Base-by-base conservation (phyloP, 768 basidiomycete genomes). In the Phallus indusiatus region DNA sequence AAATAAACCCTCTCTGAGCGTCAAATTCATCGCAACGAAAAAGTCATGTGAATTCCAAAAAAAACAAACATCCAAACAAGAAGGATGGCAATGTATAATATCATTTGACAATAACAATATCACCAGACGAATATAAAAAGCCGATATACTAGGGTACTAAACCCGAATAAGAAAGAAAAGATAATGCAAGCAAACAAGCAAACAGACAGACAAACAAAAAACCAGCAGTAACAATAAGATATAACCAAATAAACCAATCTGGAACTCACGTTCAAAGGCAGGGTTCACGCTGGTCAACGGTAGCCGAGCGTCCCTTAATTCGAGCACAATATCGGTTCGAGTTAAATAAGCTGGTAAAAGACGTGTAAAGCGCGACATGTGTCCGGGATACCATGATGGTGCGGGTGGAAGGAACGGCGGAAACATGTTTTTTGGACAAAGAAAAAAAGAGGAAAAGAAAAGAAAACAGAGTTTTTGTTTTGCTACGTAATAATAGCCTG, bases 301-400 rank as follows among this genome's bases (percentile, higher is more conserved):
- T 56, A 98, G 77, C 33, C 95, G 83, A 12, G 94, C 84, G 73
- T 99, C 95, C 67, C 95, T 81, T 28, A 94, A 84, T 75, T 99
- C 95, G 62, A 99, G 85, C 54, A 98, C 90, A 57, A 98, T 84
- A 67, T 94, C 88, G 35, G 90, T 91, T 61, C 84, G 84, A 34
- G 84, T 81, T 47, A 97, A 79, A 60, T 93, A 75, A 18, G 79
- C 73, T 18, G 92, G 90, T 47, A 96, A 75, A 69, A 81, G 81
- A 61, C 84, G 79, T 47, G 85, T 80, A 69, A 95, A 95, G 66
- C 84, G 82, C 72, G 83, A 86, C 94, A 96, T 97, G 72, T 97
- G 94, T 35, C 94, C 94, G 22, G 91, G 91, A 74, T 86, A 95
- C 93, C 93, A 96, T 78, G 93, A 94, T 54, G 87, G 86, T 33